phyloP scores from a whole-genome alignment of 2,329 filamentous ascomycete genomes.

The Cryphonectria nitschkei region DNA sequence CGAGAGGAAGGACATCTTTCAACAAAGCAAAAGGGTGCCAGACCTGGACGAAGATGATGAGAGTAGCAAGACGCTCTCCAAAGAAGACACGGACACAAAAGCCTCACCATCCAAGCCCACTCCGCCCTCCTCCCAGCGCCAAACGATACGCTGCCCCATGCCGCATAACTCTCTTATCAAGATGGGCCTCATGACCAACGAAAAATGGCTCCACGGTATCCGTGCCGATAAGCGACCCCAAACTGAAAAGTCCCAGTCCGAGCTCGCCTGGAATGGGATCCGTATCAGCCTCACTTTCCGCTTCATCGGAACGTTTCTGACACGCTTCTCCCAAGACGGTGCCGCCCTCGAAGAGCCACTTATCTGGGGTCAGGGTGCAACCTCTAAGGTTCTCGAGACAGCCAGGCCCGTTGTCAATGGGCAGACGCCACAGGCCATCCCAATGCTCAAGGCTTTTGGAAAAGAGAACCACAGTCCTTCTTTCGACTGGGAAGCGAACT shows the following conservation, averaged over 20 bases:
- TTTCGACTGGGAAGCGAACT: conserved; percentile 76
- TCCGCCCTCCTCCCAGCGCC: conserved; percentile 45
- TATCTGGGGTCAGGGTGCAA: conserved; percentile 94
- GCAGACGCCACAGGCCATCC: conserved; percentile 64
- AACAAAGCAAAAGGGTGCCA: conserved; percentile 4
- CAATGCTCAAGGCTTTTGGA: conserved; percentile 79
- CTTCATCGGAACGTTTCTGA: conserved; percentile 81
- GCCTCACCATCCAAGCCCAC: background rate
- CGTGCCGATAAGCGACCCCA: conserved; percentile 77
- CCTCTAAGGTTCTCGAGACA: conserved; percentile 62
- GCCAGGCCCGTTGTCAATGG: conserved; percentile 72
- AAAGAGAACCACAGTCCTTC: conserved; percentile 75
- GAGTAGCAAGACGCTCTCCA: background rate
- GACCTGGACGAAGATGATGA: background rate
- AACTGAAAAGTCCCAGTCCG: conserved; percentile 68
- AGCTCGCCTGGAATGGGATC: conserved; percentile 73
- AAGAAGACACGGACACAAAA: background rate
- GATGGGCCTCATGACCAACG: conserved; percentile 81
- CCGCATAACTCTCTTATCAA: conserved; percentile 89
- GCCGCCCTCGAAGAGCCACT: conserved; percentile 52
- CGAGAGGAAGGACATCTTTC: conserved; percentile 41
- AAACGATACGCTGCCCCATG: conserved; percentile 70
- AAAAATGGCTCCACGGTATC: conserved; percentile 90
- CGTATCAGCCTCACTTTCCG: conserved; percentile 94
- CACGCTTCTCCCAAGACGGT: background rate